Evolutionary conservation across 2,329 filamentous ascomycete species (phyloP).

Genomic region (Metarhizium rileyi): DNA sequence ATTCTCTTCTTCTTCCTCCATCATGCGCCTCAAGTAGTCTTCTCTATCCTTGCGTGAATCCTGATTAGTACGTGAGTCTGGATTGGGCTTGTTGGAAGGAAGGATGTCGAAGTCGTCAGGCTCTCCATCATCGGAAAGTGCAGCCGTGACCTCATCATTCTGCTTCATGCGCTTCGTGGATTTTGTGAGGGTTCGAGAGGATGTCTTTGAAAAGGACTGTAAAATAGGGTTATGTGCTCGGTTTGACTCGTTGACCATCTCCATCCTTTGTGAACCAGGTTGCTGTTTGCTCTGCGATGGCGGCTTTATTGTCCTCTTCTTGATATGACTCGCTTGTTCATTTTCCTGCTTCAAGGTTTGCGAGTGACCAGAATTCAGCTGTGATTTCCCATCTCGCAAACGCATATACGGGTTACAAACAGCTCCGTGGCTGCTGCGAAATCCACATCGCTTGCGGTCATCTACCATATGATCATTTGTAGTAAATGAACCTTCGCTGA

Average conservation of each 20-base stretch:
- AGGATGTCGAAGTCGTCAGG: constrained; percentile 28
- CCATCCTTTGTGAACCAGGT: not conserved
- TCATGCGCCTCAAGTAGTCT: constrained; percentile 30
- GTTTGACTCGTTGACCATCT: constrained; percentile 31
- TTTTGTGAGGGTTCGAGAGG: constrained; percentile 26
- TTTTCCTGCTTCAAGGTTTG: not conserved
- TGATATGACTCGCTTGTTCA: constrained; percentile 13
- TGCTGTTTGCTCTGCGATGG: constrained; percentile 16
- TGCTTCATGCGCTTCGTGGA: constrained; percentile 35
- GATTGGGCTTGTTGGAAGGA: constrained; percentile 15
- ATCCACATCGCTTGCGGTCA: not conserved
- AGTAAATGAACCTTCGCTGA: constrained; percentile 6
- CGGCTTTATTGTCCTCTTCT: constrained; percentile 20
- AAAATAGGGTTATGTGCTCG: constrained; percentile 57
- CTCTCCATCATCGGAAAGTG: constrained; percentile 30
- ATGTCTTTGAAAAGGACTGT: constrained; percentile 65
- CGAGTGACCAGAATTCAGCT: not conserved
- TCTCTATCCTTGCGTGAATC: constrained; percentile 27
- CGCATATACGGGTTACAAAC: constrained; percentile 3
- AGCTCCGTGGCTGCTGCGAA: not conserved
- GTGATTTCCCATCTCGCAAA: constrained; percentile 5
- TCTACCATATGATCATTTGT: not conserved
- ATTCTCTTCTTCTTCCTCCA: constrained; percentile 40
- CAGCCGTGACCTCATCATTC: constrained; percentile 20
- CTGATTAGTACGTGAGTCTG: constrained; percentile 16